These are phyloP conservation scores for Serendipita sp. DNA, from an alignment of 768 basidiomycete genomes.

Conservation along the genomic window DNA sequence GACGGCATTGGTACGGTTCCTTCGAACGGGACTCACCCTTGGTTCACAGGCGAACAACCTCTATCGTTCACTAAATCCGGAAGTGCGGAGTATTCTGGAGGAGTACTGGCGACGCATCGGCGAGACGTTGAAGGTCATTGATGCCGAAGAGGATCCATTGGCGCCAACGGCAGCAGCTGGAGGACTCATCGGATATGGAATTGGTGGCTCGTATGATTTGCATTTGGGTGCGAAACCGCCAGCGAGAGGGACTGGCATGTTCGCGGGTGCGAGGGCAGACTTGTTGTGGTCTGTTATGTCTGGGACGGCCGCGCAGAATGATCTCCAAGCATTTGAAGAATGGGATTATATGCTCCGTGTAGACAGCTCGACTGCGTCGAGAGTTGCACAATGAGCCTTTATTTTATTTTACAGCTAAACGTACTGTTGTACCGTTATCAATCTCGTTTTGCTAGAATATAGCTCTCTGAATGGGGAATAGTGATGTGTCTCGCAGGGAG, in stretches of 20 bases:
- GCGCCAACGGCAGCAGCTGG: slow-evolving; percentile 41
- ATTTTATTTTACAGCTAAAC: not conserved
- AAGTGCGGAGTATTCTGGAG: slow-evolving; percentile 37
- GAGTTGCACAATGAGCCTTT: not conserved
- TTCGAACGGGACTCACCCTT: slow-evolving; percentile 46
- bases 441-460: not conserved
- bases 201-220: slow-evolving; percentile 49
- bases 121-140: slow-evolving; percentile 65
- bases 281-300: slow-evolving; percentile 56
- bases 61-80: slow-evolving; percentile 32
- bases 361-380: not conserved
- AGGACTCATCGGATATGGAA: slow-evolving; percentile 63
- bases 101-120: slow-evolving; percentile 49
- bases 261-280: slow-evolving; percentile 54
- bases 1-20: slow-evolving; percentile 24
- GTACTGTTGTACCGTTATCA: no score
- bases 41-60: slow-evolving; percentile 60
- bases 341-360: slow-evolving; percentile 6
- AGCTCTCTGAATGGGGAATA: not conserved
- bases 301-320: slow-evolving; percentile 44
- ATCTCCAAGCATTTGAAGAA: slow-evolving; percentile 13
- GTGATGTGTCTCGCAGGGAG: not conserved
- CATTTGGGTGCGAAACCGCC: slow-evolving; percentile 44
- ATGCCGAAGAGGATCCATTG: slow-evolving; percentile 59
- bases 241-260: slow-evolving; percentile 60